Evolutionary conservation across 805 yeast genomes (phyloP), one percentile per base, ranked within the genome.

Genomic region (Barnettozyma pratensis): DNA sequence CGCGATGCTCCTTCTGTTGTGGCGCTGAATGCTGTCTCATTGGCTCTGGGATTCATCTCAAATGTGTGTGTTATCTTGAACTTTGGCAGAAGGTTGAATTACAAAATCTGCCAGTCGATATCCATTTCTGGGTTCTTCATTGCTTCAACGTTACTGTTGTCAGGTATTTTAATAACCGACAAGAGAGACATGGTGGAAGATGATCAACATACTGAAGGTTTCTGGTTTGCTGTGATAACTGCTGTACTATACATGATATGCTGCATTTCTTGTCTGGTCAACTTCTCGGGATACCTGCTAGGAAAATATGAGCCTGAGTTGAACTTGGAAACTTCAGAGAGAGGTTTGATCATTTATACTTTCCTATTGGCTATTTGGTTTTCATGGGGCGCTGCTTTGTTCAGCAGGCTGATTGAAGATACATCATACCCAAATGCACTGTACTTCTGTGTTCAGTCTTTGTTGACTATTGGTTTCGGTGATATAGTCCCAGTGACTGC

Each of bases 391-490:
- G 77, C 87, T 2, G 84, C 79, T 2, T 61, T 80, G 56, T 81
- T 80, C 55, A 69, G 78, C 1, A 57, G 66, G 4, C 48, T 81
- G 41, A 54, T 80, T 37, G 62, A 70, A 39, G 42, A 11, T n/a
- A 58, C 80, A 8, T 69, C 74, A 1, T 86, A 75, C 60, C 89
- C 90, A 0, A 73, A 80, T n/a, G 80, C 87, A 0, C 61, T 87
- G 41, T 89, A 87, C 61, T 87, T 76, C 62, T 81, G 89, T 56
- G 76, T 79, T 9, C 89, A 86, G 1, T 81, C 95, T 0, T 68
- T 85, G 37, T 69, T 87, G 42, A 90, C 97, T 1, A 76, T 90
- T 30, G 97, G 97, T 0, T 70, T 83, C 14, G 96, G 96, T 37
- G 94, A 86, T 56, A 72, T 84, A 34, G 69, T 74, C 0, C 91